Evolutionary conservation across 257 asterid species (phyloP), one percentile per base, ranked within the genome.

Genomic region (Gardenia jasminoides): DNA sequence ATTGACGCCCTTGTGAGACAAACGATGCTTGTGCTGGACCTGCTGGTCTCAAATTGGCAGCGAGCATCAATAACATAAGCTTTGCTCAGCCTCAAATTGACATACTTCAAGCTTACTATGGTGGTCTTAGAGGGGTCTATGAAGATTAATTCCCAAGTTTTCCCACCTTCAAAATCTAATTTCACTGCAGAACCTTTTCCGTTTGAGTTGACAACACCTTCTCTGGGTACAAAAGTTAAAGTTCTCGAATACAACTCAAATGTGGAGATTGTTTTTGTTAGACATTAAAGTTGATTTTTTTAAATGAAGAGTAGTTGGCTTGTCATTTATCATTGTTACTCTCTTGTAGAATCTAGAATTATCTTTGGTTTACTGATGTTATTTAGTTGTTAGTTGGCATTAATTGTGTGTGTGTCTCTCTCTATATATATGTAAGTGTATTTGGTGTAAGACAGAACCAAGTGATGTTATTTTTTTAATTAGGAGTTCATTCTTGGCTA

Each of bases 61-160:
- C 96, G 0, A 93, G 98, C 22, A 67, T 92, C 72, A 93, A 87
- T 67, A 93, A 93, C 81, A 81, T 90, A 62, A 89, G 86, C 41
- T 92, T 88, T 24, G 74, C n/a, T 0, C 0, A 0, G 0, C 97
- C 98, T 0, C 39, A 68, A 22, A 68, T 82, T 43, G 82, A 91
- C 9, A 88, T 93, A 50, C 88, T 93, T 3, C 80, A 84, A 17
- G 98, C 98, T n/a, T 93, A 93, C 50, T 87, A 93, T 31, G 24
- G 89, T 2, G 67, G 68, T 8, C 67, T 87, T 2, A 79, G 61
- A 3, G 89, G 91, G 7, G 90, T 93, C 17, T 89, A 82, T 36
- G 76, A 70, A 1, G 61, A 73, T 0, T 26, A 82, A 1, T 91
- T 91, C 13, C 97, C 96, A 0, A 82, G 80, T 1, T 31, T 31